phyloP scores from a whole-genome alignment of 2,329 filamentous ascomycete species.

The Drechslera avenae region DNA sequence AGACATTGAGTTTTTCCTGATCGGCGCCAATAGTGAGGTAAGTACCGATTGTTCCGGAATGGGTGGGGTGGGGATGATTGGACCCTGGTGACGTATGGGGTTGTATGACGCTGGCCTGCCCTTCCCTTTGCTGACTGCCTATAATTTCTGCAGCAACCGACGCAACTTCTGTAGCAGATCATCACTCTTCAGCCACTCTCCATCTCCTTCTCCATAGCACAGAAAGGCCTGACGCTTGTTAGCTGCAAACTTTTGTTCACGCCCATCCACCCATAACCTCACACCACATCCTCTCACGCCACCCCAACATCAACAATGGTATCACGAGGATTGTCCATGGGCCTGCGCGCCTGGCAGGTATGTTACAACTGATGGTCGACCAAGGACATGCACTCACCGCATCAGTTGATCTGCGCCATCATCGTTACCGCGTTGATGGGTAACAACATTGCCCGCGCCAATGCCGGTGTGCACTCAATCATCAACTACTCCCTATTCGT shows the following conservation, averaged over 20 bases:
- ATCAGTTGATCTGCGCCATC: slow-evolving; percentile 63
- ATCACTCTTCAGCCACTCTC: slow-evolving; percentile 7
- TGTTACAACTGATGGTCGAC: slow-evolving; percentile 4
- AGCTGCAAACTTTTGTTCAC: slow-evolving; percentile 4
- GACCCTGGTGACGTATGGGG: slow-evolving; percentile 26
- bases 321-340: slow-evolving; percentile 47
- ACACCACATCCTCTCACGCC: slow-evolving; percentile 8
- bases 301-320: slow-evolving; percentile 43
- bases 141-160: slow-evolving; percentile 15
- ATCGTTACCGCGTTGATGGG: slow-evolving; percentile 66
- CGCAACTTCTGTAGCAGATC: slow-evolving; percentile 4
- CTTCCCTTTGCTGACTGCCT: slow-evolving; percentile 26
- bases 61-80: slow-evolving; percentile 10
- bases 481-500: slow-evolving; percentile 72
- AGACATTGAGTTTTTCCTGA: slow-evolving; percentile 2
- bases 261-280: slow-evolving; percentile 4
- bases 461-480: slow-evolving; percentile 60
- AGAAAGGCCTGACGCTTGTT: slow-evolving; percentile 18
- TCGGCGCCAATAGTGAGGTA: slow-evolving; percentile 10
- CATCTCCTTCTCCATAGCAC: slow-evolving; percentile 2
- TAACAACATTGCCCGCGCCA: slow-evolving; percentile 64
- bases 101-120: slow-evolving; percentile 28
- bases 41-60: slow-evolving; percentile 17
- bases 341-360: slow-evolving; percentile 52
- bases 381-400: neutral